Evolutionary conservation across 768 basidiomycete species (phyloP), one percentile per base, ranked within the genome.

Genomic region (Pleurotus eryngii): DNA sequence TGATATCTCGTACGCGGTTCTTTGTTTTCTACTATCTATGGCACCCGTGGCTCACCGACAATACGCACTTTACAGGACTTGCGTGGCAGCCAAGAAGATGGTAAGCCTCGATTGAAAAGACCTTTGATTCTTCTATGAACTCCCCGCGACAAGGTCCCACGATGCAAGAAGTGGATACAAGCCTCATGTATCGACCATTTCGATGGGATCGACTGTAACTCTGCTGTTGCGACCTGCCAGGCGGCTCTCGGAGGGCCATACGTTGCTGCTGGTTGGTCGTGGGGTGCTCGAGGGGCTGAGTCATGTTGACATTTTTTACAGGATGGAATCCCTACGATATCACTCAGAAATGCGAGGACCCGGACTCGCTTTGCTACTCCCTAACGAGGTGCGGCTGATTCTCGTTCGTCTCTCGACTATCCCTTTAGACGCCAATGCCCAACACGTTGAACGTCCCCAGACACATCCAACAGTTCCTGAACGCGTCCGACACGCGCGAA

Each of bases 241-340:
- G 68, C 64, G 8, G 76, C 81, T 57, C 66, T 90, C 14, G 74
- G 72, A 18, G 68, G 60, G 55, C 71, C 76, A 35, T 69, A 76
- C 72, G 56, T 72, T 63, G 62, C 72, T 59, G 72, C 73, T 60
- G 70, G 77, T 79, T 39, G 65, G 79, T 37, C 15, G 9, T 15
- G n/a, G 14, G 7, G 8, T 20, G 17, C 38, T 46, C 7, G 24
- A 24, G 38, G 49, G 8, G 0, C 39, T 18, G 51, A 15, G 37
- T 63, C n/a, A 22, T n/a, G 20, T 84, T 43, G 2, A 37, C 45
- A 22, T 35, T 38, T 5, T 5, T 8, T 20, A 11, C 49, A 77
- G 77, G 74, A 15, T 70, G 71, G 67, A 85, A 85, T 65, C 82
- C 80, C 1, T 90, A 92, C 64, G 89, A 92, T 64, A 80, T 92